A percentile compares a stretch with the other conserved stretches of the same genome.
Evolutionary conservation across 345 rosid species (phyloP).

Genomic region (Heritiera littoralis): DNA sequence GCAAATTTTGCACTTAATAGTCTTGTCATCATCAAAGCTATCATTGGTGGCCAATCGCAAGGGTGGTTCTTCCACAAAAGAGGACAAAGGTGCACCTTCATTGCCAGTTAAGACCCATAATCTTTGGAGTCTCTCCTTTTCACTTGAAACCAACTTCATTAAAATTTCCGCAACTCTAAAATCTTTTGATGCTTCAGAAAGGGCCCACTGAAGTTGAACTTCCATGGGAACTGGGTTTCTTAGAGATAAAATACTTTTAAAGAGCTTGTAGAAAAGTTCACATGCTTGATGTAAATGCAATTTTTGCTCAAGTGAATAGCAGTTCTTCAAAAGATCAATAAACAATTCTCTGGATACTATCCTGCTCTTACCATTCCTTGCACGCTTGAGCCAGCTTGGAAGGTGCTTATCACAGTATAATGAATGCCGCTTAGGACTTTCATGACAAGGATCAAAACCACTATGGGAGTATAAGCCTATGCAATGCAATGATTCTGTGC

Average conservation of each 20-base stretch:
- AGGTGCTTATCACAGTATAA: slow-evolving; percentile 90
- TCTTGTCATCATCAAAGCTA: slow-evolving; percentile 43
- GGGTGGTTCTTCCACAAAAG: slow-evolving; percentile 43
- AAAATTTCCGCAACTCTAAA: slow-evolving; percentile 62
- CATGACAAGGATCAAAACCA: slow-evolving; percentile 55
- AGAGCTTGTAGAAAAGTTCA: slow-evolving; percentile 92
- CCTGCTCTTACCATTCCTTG: slow-evolving; percentile 97
- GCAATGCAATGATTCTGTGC: slow-evolving; percentile 41
- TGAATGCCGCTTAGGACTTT: slow-evolving; percentile 67
- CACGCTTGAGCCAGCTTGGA: slow-evolving; percentile 99
- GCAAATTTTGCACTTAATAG: slow-evolving; percentile 71
- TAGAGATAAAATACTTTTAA: slow-evolving; percentile 81
- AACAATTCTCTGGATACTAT: slow-evolving; percentile 93
- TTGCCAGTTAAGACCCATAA: slow-evolving; percentile 70
- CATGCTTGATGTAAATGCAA: slow-evolving; percentile 86
- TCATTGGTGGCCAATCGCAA: slow-evolving; percentile 42
- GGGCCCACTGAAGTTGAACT: slow-evolving; percentile 92
- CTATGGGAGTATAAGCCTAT: slow-evolving; percentile 58
- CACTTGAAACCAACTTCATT: slow-evolving; percentile 68
- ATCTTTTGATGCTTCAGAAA: slow-evolving; percentile 84
- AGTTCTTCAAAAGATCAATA: slow-evolving; percentile 64
- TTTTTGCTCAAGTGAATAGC: slow-evolving; percentile 66
- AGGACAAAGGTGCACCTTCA: slow-evolving; percentile 39
- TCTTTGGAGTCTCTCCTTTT: slow-evolving; percentile 69
- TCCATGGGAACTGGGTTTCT: slow-evolving; percentile 95